Evolutionary conservation across 139 green algal genomes (phyloP).

Genomic region (Chlorella vulgaris): DNA sequence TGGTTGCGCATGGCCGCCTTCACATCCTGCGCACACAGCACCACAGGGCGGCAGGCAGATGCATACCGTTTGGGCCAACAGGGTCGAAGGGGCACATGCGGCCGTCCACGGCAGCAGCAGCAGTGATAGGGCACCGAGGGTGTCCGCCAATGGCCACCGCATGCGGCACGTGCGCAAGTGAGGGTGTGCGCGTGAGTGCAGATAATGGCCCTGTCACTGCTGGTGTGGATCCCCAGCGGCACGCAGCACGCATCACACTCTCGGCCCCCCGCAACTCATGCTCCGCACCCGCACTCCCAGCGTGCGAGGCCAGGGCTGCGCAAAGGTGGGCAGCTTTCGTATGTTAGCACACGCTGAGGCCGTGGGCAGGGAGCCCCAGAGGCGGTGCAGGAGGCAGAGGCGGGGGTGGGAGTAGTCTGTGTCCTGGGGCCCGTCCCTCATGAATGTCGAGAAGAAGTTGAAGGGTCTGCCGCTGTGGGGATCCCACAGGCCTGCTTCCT

Average conservation of each 20-base stretch:
- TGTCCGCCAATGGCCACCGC: no score
- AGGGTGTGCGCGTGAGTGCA: no score
- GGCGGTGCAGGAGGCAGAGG: conserved; percentile 22
- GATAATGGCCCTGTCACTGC: no score
- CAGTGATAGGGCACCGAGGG: no score
- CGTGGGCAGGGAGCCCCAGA: conserved; percentile 1
- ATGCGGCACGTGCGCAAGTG: no score
- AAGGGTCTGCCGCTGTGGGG: conserved; percentile 4
- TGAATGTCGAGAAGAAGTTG: conserved; percentile 34
- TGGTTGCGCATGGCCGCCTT: conserved; percentile 23
- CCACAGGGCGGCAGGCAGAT: not conserved
- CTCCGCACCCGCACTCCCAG: conserved; percentile 6
- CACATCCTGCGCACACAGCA: not conserved
- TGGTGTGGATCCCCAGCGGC: no score
- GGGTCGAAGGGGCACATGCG: not conserved
- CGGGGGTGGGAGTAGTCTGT: conserved; percentile 11
- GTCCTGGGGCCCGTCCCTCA: conserved; percentile 9
- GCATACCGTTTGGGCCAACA: not conserved
- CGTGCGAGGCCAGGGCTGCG: not conserved
- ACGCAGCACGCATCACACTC: no score
- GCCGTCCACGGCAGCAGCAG: no score
- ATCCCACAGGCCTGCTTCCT: conserved; percentile 10
- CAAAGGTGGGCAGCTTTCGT: not conserved
- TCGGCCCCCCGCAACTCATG: no score
- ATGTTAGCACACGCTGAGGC: not conserved